Base-by-base conservation (phyloP, 2,329 filamentous ascomycete genomes). In the Trichoderma pleuroti region DNA sequence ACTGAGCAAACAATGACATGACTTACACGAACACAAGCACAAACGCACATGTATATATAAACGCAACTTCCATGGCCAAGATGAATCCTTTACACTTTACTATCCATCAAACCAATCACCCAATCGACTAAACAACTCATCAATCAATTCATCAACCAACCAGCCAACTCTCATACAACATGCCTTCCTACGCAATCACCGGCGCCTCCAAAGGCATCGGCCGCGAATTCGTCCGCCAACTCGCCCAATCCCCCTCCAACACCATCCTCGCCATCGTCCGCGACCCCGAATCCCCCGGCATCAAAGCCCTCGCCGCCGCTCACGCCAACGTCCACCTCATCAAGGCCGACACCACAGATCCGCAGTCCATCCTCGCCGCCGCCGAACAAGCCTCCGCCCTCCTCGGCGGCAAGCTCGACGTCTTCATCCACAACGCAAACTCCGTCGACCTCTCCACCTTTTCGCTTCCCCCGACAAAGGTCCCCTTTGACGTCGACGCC, bases 241-340 rank as follows among this genome's bases (percentile, higher is more conserved):
- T 82, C 21, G 72, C 75, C 63, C 74, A 67, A 74, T 72, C 77
- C 65, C 52, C 74, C 9, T 73, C 76, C 61, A 80, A 80, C 74
- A 81, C 77, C 11, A 76, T 84, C 57, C 75, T 84, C 52, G 81
- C 79, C 26, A 73, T 83, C 28, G 81, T 82, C 39, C 80, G 83
- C 68, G 76, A 78, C 71, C 73, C 74, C 28, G 72, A 77, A 34
- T 75, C 78, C 6, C 68, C 74, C 10, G 69, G 73, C 34, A 34
- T 69, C 71, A 70, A 77, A 49, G 73, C 77, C 32, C 72, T 82
- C 5, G 76, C 78, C 16, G 59, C 72, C 9, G 64, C 73, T 5
- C 70, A 75, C 63, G 49, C 75, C 12, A 83, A 83, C 64, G 73
- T 82, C 54, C 80, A 82, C 73, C 70, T 83, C 65, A 66, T 84